Percentiles rank a stretch among this genome's conserved stretches.
These are phyloP conservation scores for Wickerhamiella domercqiae DNA, from an alignment of 805 yeast genomes.

Conservation along the genomic window DNA sequence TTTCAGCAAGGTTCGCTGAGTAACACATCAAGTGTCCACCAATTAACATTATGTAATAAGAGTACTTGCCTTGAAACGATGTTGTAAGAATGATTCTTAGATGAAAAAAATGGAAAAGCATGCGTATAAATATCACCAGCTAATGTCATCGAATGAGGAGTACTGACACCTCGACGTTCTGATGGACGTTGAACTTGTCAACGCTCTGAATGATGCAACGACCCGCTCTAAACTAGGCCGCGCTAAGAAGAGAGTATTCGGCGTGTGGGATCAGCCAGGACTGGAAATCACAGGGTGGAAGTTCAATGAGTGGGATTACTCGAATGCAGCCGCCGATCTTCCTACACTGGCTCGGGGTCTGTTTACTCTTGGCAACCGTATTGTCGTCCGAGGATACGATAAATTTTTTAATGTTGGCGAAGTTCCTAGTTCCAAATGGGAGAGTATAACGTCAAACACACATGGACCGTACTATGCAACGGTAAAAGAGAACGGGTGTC, in stretches of 20 bases:
- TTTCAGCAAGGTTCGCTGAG: no score
- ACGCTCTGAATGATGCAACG: slow-evolving; percentile 65
- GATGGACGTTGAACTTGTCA: slow-evolving; percentile 87
- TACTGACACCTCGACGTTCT: slow-evolving; percentile 99
- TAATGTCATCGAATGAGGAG: no score
- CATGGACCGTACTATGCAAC: slow-evolving; percentile 70
- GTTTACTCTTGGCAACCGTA: slow-evolving; percentile 37
- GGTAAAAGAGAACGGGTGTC: slow-evolving; percentile 87
- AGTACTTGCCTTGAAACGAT: no score
- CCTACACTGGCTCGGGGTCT: slow-evolving; percentile 78
- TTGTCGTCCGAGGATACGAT: slow-evolving; percentile 79
- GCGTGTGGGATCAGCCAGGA: slow-evolving; percentile 20
- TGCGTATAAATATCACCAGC: no score
- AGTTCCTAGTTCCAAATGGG: slow-evolving; percentile 36
- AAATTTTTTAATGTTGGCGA: slow-evolving; percentile 83
- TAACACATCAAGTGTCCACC: no score
- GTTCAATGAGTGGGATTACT: slow-evolving; percentile 82
- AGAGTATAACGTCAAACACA: slow-evolving; percentile 32
- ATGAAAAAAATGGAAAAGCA: no score
- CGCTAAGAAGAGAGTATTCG: slow-evolving; percentile 10
- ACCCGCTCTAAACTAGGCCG: slow-evolving; percentile 9
- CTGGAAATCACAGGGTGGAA: slow-evolving; percentile 41
- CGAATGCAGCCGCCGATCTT: slow-evolving; percentile 33
- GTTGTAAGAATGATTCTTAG: no score
- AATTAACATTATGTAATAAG: no score